A percentile compares a stretch with the other conserved stretches of the same genome.
Evolutionary conservation across 306 rosid genomes (phyloP).

Genomic region (Cicer bijugum): DNA sequence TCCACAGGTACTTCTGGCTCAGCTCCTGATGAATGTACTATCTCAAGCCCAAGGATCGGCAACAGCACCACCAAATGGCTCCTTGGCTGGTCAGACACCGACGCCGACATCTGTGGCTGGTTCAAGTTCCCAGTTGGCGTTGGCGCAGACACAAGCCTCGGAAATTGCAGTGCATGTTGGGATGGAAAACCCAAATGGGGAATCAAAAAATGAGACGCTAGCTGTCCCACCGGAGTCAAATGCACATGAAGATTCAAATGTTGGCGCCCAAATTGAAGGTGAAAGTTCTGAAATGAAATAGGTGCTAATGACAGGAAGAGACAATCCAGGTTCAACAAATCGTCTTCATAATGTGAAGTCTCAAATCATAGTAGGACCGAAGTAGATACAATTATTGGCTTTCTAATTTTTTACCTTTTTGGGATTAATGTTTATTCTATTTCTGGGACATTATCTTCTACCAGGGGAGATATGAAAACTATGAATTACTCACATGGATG

Average conservation of each 20-base stretch:
- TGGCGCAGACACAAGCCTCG: constrained; percentile 28
- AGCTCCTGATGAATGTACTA: constrained; percentile 62
- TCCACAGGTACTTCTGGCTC: constrained; percentile 76
- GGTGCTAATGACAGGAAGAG: constrained; percentile 14
- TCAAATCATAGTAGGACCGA: constrained; percentile 16
- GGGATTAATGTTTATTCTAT: not conserved
- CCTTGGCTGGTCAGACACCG: constrained; percentile 36
- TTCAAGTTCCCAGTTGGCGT: constrained; percentile 34
- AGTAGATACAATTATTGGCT: constrained; percentile 5
- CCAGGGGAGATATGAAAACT: constrained; percentile 5
- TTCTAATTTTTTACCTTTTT: not conserved
- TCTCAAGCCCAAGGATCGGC: constrained; percentile 58
- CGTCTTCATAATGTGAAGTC: constrained; percentile 32
- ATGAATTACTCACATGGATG: constrained; percentile 23
- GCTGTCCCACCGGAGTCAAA: constrained; percentile 22
- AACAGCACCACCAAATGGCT: constrained; percentile 33
- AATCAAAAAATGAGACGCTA: constrained; percentile 19
- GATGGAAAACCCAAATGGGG: constrained; percentile 30
- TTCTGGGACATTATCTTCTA: constrained; percentile 19
- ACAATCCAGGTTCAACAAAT: constrained; percentile 30
- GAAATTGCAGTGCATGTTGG: constrained; percentile 16
- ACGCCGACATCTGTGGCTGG: constrained; percentile 22
- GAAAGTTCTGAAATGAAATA: constrained; percentile 42
- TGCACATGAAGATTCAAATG: constrained; percentile 34
- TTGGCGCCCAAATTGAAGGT: constrained; percentile 36